Evolutionary conservation across 2,329 filamentous ascomycete species (phyloP), one percentile per base, ranked within the genome.

Genomic region (Mariannaea sp.): DNA sequence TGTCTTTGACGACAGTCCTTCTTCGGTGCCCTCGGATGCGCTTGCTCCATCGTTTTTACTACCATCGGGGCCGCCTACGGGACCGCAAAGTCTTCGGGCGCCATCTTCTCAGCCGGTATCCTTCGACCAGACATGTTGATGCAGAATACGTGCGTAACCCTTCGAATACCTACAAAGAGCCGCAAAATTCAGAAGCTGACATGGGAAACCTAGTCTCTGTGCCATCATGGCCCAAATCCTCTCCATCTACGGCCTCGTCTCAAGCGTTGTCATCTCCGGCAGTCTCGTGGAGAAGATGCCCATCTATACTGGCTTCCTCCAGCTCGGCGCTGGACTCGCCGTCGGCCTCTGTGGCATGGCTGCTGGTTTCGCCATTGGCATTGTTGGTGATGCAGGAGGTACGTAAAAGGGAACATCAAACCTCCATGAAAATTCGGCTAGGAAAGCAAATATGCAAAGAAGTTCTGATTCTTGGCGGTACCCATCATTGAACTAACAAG

Each of bases 21-120:
- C 63, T 75, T 76, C 58, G 73, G 74, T 30, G 73, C 73, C 38
- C 67, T 76, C 56, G 74, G 74, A 46, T 75, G 73, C 60, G 63
- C 68, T 24, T 69, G 70, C 33, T 73, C 79, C 67, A 80, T 81
- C 54, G 72, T 80, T 66, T 77, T 81, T 71, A 78, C 77, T 61
- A 80, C 77, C 65, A 68, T 81, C 41, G 79, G 75, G 44, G 75
- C 75, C 45, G 69, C 74, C 43, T 77, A 77, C 59, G 75, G 75
- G 44, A 76, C 74, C 29, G 74, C 74, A 49, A 75, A 75, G 58
- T 75, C 74, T 40, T 61, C 71, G 40, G 68, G 70, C 29, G 75
- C 74, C 49, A 77, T 78, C 60, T 77, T 77, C 61, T 65, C 74
- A 19, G 68, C 70, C 20, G 75, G 75, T 49, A 67, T 78, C 62